These are phyloP conservation scores for Neospora caninum DNA, from an alignment of 169 alveolate species.

Conservation along the genomic window DNA sequence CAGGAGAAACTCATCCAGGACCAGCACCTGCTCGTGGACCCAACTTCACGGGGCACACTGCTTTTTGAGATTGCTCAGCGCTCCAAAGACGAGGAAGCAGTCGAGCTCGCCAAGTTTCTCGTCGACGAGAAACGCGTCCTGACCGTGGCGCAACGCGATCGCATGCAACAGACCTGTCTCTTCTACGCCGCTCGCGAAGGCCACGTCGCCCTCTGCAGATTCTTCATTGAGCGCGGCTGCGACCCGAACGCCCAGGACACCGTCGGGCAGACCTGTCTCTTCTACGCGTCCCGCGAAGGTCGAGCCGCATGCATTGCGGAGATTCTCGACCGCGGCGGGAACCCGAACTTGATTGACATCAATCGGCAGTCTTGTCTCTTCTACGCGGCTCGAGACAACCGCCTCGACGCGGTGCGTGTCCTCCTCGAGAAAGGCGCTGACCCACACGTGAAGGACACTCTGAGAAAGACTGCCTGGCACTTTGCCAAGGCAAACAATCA, in stretches of 20 bases:
- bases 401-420: conserved; percentile 87
- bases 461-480: conserved; percentile 88
- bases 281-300: conserved; percentile 94
- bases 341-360: conserved; percentile 87
- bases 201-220: conserved; percentile 80
- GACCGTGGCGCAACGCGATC: conserved; percentile 83
- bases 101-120: conserved; percentile 82
- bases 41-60: conserved; percentile 75
- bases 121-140: conserved; percentile 81
- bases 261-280: conserved; percentile 90
- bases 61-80: conserved; percentile 87
- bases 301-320: conserved; percentile 82
- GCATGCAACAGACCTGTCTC: conserved; percentile 90
- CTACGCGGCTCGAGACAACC: conserved; percentile 92
- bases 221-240: conserved; percentile 86
- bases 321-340: conserved; percentile 81
- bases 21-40: conserved; percentile 27
- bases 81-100: conserved; percentile 85
- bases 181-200: conserved; percentile 96
- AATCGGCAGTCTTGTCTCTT: conserved; percentile 90
- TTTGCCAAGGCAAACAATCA: conserved; percentile 91
- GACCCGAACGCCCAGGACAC: conserved; percentile 90
- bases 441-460: conserved; percentile 86
- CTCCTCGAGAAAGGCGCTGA: conserved; percentile 89
- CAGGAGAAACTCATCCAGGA: conserved; percentile 34